phyloP scores from a whole-genome alignment of 495 filamentous ascomycete genomes.

The Trichoderma gamsii region DNA sequence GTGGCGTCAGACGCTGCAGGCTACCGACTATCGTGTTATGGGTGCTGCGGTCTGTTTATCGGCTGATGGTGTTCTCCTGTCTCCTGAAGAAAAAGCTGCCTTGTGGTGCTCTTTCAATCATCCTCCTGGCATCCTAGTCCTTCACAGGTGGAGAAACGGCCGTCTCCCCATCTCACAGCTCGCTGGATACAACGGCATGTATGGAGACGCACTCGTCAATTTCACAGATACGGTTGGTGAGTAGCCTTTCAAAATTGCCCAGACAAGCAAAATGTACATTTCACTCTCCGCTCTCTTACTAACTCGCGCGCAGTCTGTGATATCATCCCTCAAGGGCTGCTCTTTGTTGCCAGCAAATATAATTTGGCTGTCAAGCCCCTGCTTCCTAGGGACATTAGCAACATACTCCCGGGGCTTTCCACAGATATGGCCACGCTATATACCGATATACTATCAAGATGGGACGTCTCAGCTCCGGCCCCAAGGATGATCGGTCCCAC shows the following conservation, averaged over 20 bases:
- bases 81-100: neutral
- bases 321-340: neutral
- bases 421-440: neutral
- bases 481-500: neutral
- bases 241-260: neutral
- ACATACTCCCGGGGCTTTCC: neutral
- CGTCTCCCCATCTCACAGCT: neutral
- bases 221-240: neutral
- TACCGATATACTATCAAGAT: too few relatives aligned
- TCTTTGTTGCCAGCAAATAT: too few relatives aligned
- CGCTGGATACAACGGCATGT: neutral
- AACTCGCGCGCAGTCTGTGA: neutral
- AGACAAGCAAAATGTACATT: neutral
- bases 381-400: too few relatives aligned
- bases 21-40: neutral
- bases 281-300: neutral
- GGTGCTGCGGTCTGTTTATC: too few relatives aligned
- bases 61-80: neutral
- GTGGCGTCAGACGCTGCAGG: neutral
- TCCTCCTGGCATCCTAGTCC: neutral
- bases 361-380: too few relatives aligned
- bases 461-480: too few relatives aligned
- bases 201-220: neutral
- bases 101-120: neutral
- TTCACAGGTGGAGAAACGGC: neutral